phyloP scores from a whole-genome alignment of 2,329 filamentous ascomycete genomes.

The Aspergillus spinulosporus region DNA sequence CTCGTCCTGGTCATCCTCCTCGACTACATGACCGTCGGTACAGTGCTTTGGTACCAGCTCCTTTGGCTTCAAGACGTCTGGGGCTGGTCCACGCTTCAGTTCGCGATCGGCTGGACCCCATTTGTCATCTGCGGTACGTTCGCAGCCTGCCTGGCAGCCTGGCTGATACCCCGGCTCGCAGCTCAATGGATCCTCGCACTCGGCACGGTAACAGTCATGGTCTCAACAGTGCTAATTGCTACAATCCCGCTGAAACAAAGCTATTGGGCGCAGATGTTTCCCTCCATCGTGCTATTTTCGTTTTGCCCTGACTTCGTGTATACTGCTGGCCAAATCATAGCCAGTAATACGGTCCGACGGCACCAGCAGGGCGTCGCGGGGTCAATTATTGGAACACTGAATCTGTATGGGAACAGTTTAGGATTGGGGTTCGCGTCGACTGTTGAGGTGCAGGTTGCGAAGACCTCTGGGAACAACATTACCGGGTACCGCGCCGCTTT shows the following conservation, averaged over 20 bases:
- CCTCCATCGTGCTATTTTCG: conserved; percentile 34
- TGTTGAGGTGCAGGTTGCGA: conserved; percentile 32
- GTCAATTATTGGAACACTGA: conserved; percentile 50
- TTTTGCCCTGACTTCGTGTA: conserved; percentile 54
- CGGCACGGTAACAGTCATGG: conserved; percentile 37
- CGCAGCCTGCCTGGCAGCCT: conserved; percentile 45
- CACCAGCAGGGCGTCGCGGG: conserved; percentile 55
- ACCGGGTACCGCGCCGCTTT: conserved; percentile 35
- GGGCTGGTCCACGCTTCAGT: conserved; percentile 43
- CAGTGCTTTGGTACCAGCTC: conserved; percentile 52
- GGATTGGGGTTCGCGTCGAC: conserved; percentile 50
- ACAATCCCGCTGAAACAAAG: conserved; percentile 50
- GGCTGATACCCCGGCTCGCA: conserved; percentile 48
- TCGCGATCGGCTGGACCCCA: conserved; percentile 44
- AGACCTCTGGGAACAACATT: conserved; percentile 19
- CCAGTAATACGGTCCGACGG: conserved; percentile 52
- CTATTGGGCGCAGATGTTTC: conserved; percentile 49
- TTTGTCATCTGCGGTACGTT: conserved; percentile 44
- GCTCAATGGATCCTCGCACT: conserved; percentile 53
- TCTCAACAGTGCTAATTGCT: conserved; percentile 40
- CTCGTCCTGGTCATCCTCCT: conserved; percentile 49
- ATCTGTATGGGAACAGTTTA: conserved; percentile 46
- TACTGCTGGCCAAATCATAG: conserved; percentile 55
- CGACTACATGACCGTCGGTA: conserved; percentile 52
- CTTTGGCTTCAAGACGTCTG: conserved; percentile 50